Evolutionary conservation across 176 grass and related monocot species (phyloP).

Genomic region (Raddia guianensis): DNA sequence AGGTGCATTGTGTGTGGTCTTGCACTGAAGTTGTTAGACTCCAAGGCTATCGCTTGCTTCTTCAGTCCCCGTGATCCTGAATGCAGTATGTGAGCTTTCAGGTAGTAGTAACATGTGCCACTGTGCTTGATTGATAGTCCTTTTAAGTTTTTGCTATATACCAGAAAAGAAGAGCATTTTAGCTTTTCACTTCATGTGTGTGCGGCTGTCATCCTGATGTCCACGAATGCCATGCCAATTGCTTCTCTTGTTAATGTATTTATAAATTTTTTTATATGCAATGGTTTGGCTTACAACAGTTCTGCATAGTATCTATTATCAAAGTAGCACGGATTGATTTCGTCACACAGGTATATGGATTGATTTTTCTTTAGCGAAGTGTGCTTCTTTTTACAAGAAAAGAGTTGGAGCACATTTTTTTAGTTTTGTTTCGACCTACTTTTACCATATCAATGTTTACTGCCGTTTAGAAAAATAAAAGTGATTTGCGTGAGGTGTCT

Average conservation of each 20-base stretch:
- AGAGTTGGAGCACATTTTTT: too few relatives aligned
- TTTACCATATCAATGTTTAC: too few relatives aligned
- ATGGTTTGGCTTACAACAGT: background rate
- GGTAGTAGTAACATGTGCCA: background rate
- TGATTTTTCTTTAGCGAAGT: too few relatives aligned
- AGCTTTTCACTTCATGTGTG: background rate
- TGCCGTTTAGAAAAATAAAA: too few relatives aligned
- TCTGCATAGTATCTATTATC: background rate
- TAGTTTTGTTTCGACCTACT: too few relatives aligned
- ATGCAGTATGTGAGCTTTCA: slow-evolving; percentile 46
- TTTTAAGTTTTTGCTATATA: background rate
- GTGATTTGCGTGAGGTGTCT: too few relatives aligned
- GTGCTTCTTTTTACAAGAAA: too few relatives aligned
- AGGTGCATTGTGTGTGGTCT: slow-evolving; percentile 56
- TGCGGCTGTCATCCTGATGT: slow-evolving; percentile 9
- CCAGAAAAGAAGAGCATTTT: background rate
- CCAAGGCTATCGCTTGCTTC: slow-evolving; percentile 52
- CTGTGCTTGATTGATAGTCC: too few relatives aligned
- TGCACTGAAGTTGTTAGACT: slow-evolving; percentile 63
- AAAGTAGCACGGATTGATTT: too few relatives aligned
- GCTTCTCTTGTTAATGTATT: background rate
- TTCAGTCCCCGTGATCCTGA: slow-evolving; percentile 67
- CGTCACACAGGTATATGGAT: too few relatives aligned
- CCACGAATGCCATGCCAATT: background rate
- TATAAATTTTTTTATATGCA: too few relatives aligned